Conservation (phyloP, 1,139 yeast genomes). For the Blastobotrys buckinghamii region DNA sequence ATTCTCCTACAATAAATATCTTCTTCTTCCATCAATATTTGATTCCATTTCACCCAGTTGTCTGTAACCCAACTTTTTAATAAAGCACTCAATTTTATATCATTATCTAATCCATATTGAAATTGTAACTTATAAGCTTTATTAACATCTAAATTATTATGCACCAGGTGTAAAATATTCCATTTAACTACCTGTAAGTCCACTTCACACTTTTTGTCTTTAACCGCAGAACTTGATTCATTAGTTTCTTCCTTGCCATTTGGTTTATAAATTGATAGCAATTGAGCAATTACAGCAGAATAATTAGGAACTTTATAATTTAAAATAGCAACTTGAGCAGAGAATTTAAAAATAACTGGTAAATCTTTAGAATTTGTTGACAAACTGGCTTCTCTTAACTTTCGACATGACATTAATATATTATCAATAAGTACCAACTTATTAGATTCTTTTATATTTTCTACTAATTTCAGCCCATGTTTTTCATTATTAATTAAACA, state of each 20-base stretch:
- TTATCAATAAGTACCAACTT: conserved; percentile 11
- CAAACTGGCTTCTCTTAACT: conserved; percentile 21
- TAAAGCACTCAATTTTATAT: not conserved
- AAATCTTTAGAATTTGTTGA: conserved; percentile 14
- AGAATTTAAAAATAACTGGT: conserved; percentile 9
- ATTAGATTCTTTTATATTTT: not conserved
- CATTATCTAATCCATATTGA: conserved; percentile 9
- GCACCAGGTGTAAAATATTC: conserved; percentile 18
- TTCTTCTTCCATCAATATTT: conserved; percentile 5
- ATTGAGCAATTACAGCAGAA: conserved; percentile 17
- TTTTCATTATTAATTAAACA: conserved; percentile 6
- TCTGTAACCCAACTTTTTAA: conserved; percentile 15
- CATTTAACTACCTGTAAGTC: conserved; percentile 12
- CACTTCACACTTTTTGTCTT: no score
- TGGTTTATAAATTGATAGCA: conserved; percentile 11
- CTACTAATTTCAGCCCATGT: conserved; percentile 6
- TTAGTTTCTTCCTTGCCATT: no score
- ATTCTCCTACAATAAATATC: conserved; percentile 11
- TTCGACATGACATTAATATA: conserved; percentile 19
- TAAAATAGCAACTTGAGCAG: conserved; percentile 18
- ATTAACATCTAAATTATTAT: conserved; percentile 13
- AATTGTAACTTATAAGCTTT: conserved; percentile 14
- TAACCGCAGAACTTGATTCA: no score
- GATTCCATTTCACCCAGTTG: conserved; percentile 17
- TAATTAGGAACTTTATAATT: conserved; percentile 16